Conservation (phyloP, 495 filamentous ascomycete species). For the Hamigera avellanea region DNA sequence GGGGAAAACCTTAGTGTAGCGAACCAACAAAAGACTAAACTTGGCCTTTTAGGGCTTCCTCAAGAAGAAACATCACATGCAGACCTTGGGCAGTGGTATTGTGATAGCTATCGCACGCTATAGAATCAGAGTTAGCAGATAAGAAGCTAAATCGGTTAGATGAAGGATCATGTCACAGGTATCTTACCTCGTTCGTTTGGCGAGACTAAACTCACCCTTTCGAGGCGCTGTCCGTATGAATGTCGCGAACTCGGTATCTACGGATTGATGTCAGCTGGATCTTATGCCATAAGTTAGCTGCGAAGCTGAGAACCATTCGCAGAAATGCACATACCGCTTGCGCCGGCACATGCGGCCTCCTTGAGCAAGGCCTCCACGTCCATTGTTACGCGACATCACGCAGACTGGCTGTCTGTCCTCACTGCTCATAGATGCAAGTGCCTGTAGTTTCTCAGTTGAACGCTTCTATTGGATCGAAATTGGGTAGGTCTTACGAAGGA, state of each 20-base stretch:
- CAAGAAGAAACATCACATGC: too few relatives aligned
- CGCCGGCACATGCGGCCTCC: slow-evolving; percentile 23
- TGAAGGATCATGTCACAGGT: too few relatives aligned
- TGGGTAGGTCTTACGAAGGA: slow-evolving; percentile 51
- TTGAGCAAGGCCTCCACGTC: slow-evolving; percentile 25
- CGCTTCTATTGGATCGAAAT: neutral
- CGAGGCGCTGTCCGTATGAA: neutral
- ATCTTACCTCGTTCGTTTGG: too few relatives aligned
- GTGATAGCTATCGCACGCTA: too few relatives aligned
- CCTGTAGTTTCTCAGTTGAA: slow-evolving; percentile 23
- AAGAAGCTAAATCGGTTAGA: too few relatives aligned
- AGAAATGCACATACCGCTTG: slow-evolving; percentile 9
- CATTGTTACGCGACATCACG: slow-evolving; percentile 66
- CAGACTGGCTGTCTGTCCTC: slow-evolving; percentile 57
- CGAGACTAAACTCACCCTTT: neutral
- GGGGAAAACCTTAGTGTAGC: too few relatives aligned
- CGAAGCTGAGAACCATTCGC: neutral
- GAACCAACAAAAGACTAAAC: too few relatives aligned
- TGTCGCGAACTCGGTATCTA: slow-evolving; percentile 4
- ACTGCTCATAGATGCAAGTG: slow-evolving; percentile 75
- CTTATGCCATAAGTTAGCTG: too few relatives aligned
- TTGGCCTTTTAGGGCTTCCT: too few relatives aligned
- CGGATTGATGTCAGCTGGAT: neutral
- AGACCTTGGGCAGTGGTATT: too few relatives aligned
- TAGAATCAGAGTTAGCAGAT: too few relatives aligned